Evolutionary conservation across 2,329 filamentous ascomycete species (phyloP).

Genomic region (Arachnomyces sp.): DNA sequence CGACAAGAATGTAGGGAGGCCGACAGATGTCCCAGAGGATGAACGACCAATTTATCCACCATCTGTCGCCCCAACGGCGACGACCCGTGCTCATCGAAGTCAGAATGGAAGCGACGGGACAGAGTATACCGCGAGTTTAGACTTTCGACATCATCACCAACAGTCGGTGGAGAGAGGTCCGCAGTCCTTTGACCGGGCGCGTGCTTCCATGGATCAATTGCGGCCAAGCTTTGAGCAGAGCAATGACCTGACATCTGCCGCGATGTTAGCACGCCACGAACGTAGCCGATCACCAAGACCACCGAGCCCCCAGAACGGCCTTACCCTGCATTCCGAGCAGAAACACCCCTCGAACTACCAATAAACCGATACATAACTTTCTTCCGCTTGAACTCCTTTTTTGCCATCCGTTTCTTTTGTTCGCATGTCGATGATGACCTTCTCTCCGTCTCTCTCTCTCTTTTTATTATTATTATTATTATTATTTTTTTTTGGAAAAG

Average conservation of each 20-base stretch:
- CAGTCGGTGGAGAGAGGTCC: slow-evolving; percentile 52
- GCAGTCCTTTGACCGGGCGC: slow-evolving; percentile 78
- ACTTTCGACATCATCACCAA: slow-evolving; percentile 46
- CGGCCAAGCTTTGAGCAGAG: slow-evolving; percentile 79
- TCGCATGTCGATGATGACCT: slow-evolving; percentile 20
- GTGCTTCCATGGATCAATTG: slow-evolving; percentile 78
- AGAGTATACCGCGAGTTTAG: slow-evolving; percentile 61
- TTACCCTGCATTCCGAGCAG: slow-evolving; percentile 18
- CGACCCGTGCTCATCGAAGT: slow-evolving; percentile 71
- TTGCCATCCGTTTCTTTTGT: slow-evolving; percentile 14
- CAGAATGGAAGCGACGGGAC: slow-evolving; percentile 93
- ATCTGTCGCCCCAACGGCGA: slow-evolving; percentile 68
- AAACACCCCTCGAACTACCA: slow-evolving; percentile 21
- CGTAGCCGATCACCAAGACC: too few relatives aligned
- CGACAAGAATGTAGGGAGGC: slow-evolving; percentile 50
- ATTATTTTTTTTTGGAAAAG: slow-evolving; percentile 29
- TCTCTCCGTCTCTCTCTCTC: slow-evolving; percentile 12
- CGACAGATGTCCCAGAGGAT: slow-evolving; percentile 72
- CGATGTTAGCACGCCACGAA: slow-evolving; percentile 59
- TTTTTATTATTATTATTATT: slow-evolving; percentile 10
- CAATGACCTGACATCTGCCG: slow-evolving; percentile 85
- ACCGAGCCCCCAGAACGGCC: slow-evolving; percentile 24
- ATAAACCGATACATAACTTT: slow-evolving; percentile 26
- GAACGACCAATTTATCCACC: slow-evolving; percentile 88
- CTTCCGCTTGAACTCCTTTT: slow-evolving; percentile 25